Percentiles rank a stretch among this genome's conserved stretches.
phyloP scores from a whole-genome alignment of 495 filamentous ascomycete species.

The Hyphodiscus hymeniophilus region DNA sequence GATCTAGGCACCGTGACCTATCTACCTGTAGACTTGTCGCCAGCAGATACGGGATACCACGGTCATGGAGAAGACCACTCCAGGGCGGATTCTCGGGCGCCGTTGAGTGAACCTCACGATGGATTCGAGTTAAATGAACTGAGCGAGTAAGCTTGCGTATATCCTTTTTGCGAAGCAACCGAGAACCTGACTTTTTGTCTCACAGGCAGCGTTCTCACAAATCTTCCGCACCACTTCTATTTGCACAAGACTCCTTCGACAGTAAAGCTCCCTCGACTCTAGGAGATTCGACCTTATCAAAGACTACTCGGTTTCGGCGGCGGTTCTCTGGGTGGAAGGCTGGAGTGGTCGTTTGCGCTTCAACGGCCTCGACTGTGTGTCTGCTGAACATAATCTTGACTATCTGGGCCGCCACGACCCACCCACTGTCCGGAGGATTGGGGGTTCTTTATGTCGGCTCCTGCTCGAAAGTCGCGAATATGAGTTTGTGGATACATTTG shows the following conservation, averaged over 20 bases:
- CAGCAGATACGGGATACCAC: not conserved
- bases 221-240: constrained; percentile 7
- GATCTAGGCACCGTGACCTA: not conserved
- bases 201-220: constrained; percentile 1
- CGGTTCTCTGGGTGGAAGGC: constrained; percentile 13
- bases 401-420: constrained; percentile 7
- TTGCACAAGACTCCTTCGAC: not conserved
- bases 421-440: not conserved
- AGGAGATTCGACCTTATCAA: not conserved
- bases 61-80: not conserved
- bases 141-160: too few species aligned
- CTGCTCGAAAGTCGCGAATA: constrained; percentile 17
- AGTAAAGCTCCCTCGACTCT: not conserved
- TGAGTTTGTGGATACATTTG: constrained; percentile 27
- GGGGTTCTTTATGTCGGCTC: constrained; percentile 7
- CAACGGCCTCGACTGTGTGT: constrained; percentile 4
- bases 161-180: not conserved
- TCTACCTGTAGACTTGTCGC: not conserved
- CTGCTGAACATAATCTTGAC: constrained; percentile 8
- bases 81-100: not conserved
- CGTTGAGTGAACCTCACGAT: not conserved
- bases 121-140: not conserved
- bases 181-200: not conserved
- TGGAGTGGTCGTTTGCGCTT: constrained; percentile 10
- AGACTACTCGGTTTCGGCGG: not conserved